Evolutionary conservation across 2,329 filamentous ascomycete genomes (phyloP), one percentile per base, ranked within the genome.

Genomic region (Cercospora canescens): DNA sequence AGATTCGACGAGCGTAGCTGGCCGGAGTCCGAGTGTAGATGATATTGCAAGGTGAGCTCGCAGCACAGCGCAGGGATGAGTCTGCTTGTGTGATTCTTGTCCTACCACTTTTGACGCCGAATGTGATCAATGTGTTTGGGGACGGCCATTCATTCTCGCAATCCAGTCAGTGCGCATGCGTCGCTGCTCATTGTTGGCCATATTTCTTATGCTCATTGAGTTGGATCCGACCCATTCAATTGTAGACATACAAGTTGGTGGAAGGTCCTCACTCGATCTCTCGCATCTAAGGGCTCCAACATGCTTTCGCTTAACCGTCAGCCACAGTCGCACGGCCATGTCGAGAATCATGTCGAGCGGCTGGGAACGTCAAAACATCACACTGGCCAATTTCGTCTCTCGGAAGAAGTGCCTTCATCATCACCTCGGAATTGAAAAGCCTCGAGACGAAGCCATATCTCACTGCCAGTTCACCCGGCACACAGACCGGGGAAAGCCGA

Each of bases 261-360:
- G 18, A 24, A 56, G 30, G n/a, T 18, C 14, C n/a, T n/a, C 16
- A 56, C 8, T n/a, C 32, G 21, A n/a, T 56, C 28, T 6, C 30
- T 24, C 32, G 6, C 32, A 6, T n/a, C 18, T 6, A 35, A 16
- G 18, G 8, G 24, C 16, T 56, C 18, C 18, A 24, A 56, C 12
- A 56, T 35, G 32, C 52, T 55, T 35, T 56, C 60, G 62, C 37
- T 60, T 67, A 64, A 41, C 48, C 5, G 39, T 52, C 62, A 67
- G 65, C 65, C 65, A 67, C 65, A 26, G 39, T 68, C 34, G 63
- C 57, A 55, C 66, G 60, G 35, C 50, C 45, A 34, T 16, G 54
- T 45, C 50, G 55, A 37, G 37, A 50, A 61, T 9, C 60, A 52
- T 63, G 54, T 65, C 65, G 58, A 57, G 59, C 7, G 48, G 63